phyloP scores from a whole-genome alignment of 495 filamentous ascomycete species.

The Trypethelium eluteriae region DNA sequence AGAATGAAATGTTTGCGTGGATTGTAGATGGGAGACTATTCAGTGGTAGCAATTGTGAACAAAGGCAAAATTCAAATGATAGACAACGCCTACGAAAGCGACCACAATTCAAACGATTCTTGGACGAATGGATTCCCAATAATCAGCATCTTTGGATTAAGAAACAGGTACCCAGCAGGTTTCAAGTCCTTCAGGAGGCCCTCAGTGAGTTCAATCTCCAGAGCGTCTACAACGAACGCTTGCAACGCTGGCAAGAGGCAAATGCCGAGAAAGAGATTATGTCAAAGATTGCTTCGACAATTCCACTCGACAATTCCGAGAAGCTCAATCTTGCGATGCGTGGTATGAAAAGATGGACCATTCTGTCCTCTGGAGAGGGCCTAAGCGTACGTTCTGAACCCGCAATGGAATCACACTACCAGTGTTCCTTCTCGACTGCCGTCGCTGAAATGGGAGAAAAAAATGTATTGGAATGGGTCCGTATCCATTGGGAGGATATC shows the following conservation, averaged over 20 bases:
- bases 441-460: not conserved
- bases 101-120: not conserved
- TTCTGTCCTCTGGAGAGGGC: not conserved
- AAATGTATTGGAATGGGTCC: not conserved
- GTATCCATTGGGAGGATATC: not conserved
- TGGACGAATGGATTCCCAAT: not conserved
- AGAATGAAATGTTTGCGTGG: slow-evolving; percentile 52
- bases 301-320: not conserved
- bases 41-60: slow-evolving; percentile 14
- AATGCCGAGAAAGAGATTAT: not conserved
- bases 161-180: not conserved
- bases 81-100: not conserved
- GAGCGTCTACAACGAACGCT: not conserved
- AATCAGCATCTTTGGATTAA: not conserved
- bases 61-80: not conserved
- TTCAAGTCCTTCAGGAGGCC: not conserved
- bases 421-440: not conserved
- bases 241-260: not conserved
- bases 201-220: not conserved
- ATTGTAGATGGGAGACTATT: slow-evolving; percentile 48
- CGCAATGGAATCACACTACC: not conserved
- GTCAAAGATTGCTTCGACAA: not conserved
- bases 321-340: not conserved
- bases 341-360: not conserved
- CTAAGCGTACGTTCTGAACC: not conserved